Base-by-base conservation (phyloP, 1,284 basidiomycete genomes). In the Xerocomus cyaneibrunnescens region DNA sequence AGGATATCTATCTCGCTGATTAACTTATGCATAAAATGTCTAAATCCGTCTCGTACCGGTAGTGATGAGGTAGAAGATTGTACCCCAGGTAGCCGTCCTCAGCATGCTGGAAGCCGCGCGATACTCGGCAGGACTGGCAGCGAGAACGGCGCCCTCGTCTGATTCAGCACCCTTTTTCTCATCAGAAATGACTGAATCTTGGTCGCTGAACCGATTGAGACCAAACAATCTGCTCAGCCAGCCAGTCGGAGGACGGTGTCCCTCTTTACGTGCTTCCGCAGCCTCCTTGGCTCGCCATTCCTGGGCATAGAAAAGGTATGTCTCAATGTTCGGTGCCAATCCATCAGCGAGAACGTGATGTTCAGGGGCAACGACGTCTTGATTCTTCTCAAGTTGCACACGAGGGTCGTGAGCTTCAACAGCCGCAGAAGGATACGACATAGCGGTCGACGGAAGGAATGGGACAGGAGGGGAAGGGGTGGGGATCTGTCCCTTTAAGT, bases 1-100 rank as follows among this genome's bases (percentile, higher is more conserved):
- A 85, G 70, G 37, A 85, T 81, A 57, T 82, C 79, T 48, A 75
- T 72, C 76, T 13, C 10, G 2, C 12, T n/a, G 3, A 27, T 57
- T 17, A 61, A 48, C 41, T n/a, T 23, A 31, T 19, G n/a, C 7
- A 7, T 0, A 17, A 3, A 21, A 8, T 3, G 7, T 1, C 19
- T 1, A 16, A 17, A 35, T 1, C 12, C 3, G 4, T 3, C 7
- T 17, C 61, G 19, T 52, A 70, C 69, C 69, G 1, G 66, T 68
- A 5, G 66, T 67, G 51, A 59, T 52, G 27, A 62, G 59, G 41
- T 54, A 67, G 21, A 60, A 62, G n/a, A 66, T 56, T 16, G 57
- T 38, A 12, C 67, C 67, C 66, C 69, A 67, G 0, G 60, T 54
- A 13, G 66, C 66, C 0, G 64, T 71, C 43, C 64, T 68, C 10